Evolutionary conservation across 2,329 filamentous ascomycete genomes (phyloP), one percentile per base, ranked within the genome.

Genomic region (Magnaporthales sp.): DNA sequence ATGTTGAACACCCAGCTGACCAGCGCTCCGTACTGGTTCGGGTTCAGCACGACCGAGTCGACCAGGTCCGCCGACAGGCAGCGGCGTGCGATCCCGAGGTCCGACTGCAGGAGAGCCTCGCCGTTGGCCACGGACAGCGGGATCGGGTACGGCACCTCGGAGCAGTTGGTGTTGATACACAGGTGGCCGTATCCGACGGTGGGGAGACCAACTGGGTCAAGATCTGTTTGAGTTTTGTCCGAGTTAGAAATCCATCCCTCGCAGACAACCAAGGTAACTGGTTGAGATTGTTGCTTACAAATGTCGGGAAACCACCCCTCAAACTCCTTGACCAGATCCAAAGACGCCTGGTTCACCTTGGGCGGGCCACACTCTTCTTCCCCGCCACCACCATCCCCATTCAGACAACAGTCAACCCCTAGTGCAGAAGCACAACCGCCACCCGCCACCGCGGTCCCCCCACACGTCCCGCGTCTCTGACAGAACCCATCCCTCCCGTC

Each of bases 151-250:
- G 73, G 71, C 30, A 84, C 77, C 38, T 84, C 82, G 1, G 76
- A 70, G 72, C 81, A 84, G 13, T 70, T 73, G 8, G 72, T 68
- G 9, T 77, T 74, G 38, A 71, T 67, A 73, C 82, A 84, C 10
- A 81, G 74, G 70, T 84, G 83, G 19, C 82, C 82, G 68, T 83
- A 83, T 3, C 82, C 82, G 0, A 84, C 78, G 4, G 80, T 84
- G 0, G 80, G 80, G 29, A 80, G 73, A 30, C 81, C 81, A 61
- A 78, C 77, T 22, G 80, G 78, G 67, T 84, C 81, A 6, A 66
- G 70, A 66, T 73, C 73, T 72, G 66, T 32, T 30, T 5, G 7
- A 26, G 13, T 6, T 61, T 13, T n/a, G 54, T 22, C 22, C 26
- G 5, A 13, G 26, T 32, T 8, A 30, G 27, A 26, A 3, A 11